Percentiles rank a stretch among this genome's conserved stretches.
phyloP scores from a whole-genome alignment of 164 flowering plant species.

The Chimonanthus salicifolius region DNA sequence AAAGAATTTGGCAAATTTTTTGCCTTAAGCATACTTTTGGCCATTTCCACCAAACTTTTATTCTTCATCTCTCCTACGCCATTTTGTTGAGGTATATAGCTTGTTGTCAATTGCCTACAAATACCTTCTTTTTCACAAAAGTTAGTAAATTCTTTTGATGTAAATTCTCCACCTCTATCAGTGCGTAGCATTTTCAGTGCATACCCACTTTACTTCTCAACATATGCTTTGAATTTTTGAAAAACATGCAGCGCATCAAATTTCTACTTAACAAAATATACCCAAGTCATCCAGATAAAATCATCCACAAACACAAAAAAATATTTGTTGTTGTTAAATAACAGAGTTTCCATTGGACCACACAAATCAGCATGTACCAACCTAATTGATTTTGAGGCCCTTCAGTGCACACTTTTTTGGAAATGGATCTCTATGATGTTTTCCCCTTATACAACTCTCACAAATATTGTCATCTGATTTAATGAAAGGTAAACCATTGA shows the following conservation, averaged over 20 bases:
- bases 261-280: background rate
- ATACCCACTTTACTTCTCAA: background rate
- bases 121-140: conserved; percentile 1
- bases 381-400: background rate
- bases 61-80: background rate
- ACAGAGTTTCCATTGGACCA: background rate
- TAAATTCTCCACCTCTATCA: conserved; percentile 1
- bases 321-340: background rate
- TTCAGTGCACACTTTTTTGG: background rate
- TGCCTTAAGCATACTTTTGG: background rate
- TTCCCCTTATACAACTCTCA: conserved; percentile 3
- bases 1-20: background rate
- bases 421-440: background rate
- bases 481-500: background rate
- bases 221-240: conserved; percentile 1
- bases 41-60: background rate
- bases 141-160: background rate
- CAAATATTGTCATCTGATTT: background rate
- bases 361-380: background rate
- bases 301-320: conserved; percentile 1
- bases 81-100: background rate
- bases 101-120: background rate
- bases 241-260: background rate
- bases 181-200: background rate
- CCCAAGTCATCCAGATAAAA: background rate